Evolutionary conservation across 129 eudicot genomes (phyloP).

Genomic region (Apium graveolens): DNA sequence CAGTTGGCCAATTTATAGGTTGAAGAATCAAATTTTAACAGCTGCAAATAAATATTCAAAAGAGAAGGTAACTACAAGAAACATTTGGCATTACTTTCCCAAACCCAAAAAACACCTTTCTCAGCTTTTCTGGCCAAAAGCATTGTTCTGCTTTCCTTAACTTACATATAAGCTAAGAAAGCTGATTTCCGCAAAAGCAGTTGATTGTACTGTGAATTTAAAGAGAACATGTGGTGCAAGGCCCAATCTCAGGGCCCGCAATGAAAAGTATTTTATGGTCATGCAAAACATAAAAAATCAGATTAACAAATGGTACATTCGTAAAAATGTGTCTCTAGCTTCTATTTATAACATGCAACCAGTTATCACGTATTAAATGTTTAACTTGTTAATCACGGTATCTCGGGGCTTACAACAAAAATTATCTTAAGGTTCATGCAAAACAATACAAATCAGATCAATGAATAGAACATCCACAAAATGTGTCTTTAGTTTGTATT

Average conservation of each 20-base stretch:
- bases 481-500: not conserved
- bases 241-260: not conserved
- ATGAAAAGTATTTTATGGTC: no score
- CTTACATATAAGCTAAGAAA: not conserved
- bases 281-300: no score
- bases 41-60: not conserved
- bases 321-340: no score
- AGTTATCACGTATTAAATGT: no score
- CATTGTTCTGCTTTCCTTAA: not conserved
- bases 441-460: not conserved
- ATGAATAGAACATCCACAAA: not conserved
- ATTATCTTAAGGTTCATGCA: not conserved
- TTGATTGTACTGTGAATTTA: not conserved
- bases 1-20: not conserved
- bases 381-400: no score
- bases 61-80: not conserved
- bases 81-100: not conserved
- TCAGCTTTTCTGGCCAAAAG: not conserved
- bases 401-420: not conserved
- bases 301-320: no score
- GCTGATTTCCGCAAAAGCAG: no score
- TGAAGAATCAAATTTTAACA: not conserved
- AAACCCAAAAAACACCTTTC: not conserved
- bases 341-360: no score
- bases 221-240: not conserved